Percentiles rank a stretch among this genome's conserved stretches.
Conservation (phyloP, 2,329 filamentous ascomycete species). For the Hypomyces perniciosus region DNA sequence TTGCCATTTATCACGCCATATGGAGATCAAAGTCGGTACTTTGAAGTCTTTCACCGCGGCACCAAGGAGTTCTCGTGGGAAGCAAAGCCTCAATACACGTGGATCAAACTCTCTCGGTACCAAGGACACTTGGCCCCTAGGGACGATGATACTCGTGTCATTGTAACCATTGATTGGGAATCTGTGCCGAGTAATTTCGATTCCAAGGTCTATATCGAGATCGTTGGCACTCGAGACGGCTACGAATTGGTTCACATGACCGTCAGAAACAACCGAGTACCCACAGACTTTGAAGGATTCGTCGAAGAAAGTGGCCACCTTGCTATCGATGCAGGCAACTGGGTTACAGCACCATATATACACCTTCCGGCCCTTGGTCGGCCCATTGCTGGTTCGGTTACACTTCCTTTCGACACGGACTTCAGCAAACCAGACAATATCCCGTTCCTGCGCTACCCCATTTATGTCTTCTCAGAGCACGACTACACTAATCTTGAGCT, state of each 20-base stretch:
- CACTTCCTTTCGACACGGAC: conserved; percentile 14
- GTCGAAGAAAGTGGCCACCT: conserved; percentile 29
- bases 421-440: conserved; percentile 14
- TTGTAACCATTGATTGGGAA: conserved; percentile 28
- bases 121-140: conserved; percentile 25
- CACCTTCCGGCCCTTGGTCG: conserved; percentile 27
- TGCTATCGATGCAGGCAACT: conserved; percentile 28
- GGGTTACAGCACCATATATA: conserved; percentile 19
- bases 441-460: conserved; percentile 23
- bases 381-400: conserved; percentile 18
- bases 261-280: conserved; percentile 18
- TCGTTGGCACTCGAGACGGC: conserved; percentile 31
- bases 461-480: conserved; percentile 25
- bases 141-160: conserved; percentile 26
- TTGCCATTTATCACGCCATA: conserved; percentile 27
- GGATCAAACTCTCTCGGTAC: conserved; percentile 24
- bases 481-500: conserved; percentile 23
- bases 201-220: conserved; percentile 34
- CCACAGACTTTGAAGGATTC: conserved; percentile 30
- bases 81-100: conserved; percentile 27
- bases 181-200: conserved; percentile 35
- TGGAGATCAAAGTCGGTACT: conserved; percentile 25
- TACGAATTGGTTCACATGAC: conserved; percentile 31
- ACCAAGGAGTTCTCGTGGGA: conserved; percentile 26
- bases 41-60: conserved; percentile 32